Percentiles rank a stretch among this genome's conserved stretches.
These are phyloP conservation scores for Cinnamomum micranthum DNA, from an alignment of 164 flowering plant genomes.

Conservation along the genomic window DNA sequence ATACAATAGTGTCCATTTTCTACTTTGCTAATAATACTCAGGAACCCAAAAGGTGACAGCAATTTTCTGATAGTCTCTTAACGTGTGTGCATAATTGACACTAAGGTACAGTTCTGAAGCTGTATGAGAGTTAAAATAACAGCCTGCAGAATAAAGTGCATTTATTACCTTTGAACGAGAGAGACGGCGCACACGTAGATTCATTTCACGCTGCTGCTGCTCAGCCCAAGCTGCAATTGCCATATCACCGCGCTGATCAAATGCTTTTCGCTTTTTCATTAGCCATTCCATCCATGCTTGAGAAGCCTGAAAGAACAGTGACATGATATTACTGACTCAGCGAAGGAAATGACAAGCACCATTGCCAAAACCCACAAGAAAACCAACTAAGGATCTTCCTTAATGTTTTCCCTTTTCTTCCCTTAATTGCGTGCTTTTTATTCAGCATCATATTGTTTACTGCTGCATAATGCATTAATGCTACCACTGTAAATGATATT, in stretches of 20 bases:
- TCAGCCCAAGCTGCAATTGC: slow-evolving; percentile 98
- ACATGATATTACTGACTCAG: background rate
- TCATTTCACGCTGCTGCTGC: slow-evolving; percentile 88
- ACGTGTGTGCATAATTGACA: background rate
- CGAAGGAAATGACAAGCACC: background rate
- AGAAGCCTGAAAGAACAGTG: slow-evolving; percentile 56
- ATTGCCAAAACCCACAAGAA: background rate
- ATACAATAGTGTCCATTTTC: too few species aligned
- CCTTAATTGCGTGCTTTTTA: too few species aligned
- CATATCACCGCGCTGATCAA: slow-evolving; percentile 98
- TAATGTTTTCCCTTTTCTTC: too few species aligned
- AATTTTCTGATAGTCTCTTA: background rate
- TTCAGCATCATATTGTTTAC: too few species aligned
- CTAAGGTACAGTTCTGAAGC: too few species aligned
- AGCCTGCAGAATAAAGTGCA: background rate
- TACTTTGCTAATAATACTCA: too few species aligned
- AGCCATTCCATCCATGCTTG: slow-evolving; percentile 99
- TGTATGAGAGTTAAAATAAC: background rate
- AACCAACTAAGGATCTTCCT: background rate
- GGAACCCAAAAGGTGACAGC: too few species aligned
- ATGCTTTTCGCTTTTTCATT: slow-evolving; percentile 83
- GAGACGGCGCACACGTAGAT: slow-evolving; percentile 79
- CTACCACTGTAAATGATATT: background rate
- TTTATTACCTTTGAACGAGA: slow-evolving; percentile 80
- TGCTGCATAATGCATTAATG: background rate